Percentiles rank a stretch among this genome's conserved stretches.
Conservation (phyloP, 176 grass and related monocot species). For the Triticum turgidum region DNA sequence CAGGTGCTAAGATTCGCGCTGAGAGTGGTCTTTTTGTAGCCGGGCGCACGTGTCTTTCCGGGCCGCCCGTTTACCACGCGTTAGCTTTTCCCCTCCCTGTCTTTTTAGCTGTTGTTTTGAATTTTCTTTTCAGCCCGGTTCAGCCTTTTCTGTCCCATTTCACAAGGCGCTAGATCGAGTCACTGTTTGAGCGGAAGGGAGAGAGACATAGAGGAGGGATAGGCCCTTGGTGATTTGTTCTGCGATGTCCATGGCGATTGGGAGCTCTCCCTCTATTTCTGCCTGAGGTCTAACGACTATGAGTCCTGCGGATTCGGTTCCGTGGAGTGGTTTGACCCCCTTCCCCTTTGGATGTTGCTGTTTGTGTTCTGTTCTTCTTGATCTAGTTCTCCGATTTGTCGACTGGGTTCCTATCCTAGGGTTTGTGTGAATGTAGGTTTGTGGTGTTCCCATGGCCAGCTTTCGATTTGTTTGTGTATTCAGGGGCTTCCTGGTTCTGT, state of each 20-base stretch:
- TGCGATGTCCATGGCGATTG: not conserved
- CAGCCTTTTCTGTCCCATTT: not conserved
- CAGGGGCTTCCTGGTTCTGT: not conserved
- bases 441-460: not conserved
- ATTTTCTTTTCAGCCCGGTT: not conserved
- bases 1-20: not conserved
- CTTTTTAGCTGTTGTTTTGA: not conserved
- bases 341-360: not conserved
- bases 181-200: not conserved
- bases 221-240: not conserved
- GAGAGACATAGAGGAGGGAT: too few relatives aligned
- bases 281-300: not conserved
- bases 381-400: not conserved
- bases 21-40: not conserved
- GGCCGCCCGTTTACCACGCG: too few relatives aligned
- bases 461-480: not conserved
- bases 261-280: not conserved
- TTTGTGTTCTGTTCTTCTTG: not conserved
- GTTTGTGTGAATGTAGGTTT: not conserved
- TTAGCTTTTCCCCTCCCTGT: not conserved
- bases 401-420: not conserved
- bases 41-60: not conserved
- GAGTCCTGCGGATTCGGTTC: not conserved
- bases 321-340: not conserved
- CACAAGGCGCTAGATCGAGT: not conserved